Percentiles rank a stretch among this genome's conserved stretches.
These are phyloP conservation scores for Cyberlindnera maclurae DNA, from an alignment of 805 yeast genomes.

Conservation along the genomic window DNA sequence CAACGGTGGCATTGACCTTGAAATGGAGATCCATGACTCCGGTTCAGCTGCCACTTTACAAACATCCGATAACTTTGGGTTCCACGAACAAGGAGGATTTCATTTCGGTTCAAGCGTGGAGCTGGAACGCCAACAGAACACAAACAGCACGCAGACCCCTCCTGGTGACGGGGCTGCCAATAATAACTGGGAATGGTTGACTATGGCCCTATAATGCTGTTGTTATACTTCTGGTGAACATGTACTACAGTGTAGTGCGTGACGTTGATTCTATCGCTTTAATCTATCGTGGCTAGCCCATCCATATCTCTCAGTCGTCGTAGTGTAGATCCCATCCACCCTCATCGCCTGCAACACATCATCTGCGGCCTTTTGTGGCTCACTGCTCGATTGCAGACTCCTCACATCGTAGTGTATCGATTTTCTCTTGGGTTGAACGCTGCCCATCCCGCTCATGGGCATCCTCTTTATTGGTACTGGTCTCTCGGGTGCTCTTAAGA, in stretches of 20 bases:
- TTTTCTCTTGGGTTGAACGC: neutral
- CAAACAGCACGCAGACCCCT: conserved; percentile 1
- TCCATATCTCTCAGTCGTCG: neutral
- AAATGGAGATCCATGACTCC: neutral
- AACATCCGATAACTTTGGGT: conserved; percentile 5
- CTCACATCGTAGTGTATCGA: neutral
- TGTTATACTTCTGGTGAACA: neutral
- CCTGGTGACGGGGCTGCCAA: conserved; percentile 13
- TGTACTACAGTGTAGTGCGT: neutral
- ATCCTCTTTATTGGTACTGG: too few relatives aligned
- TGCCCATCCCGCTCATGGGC: too few relatives aligned
- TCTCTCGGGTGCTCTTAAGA: too few relatives aligned
- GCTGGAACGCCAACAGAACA: conserved; percentile 3
- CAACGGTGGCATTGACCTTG: neutral
- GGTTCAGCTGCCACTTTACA: neutral
- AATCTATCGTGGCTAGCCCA: neutral
- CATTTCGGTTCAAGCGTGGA: conserved; percentile 11
- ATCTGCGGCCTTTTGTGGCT: neutral
- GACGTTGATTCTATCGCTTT: neutral
- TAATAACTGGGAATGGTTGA: conserved; percentile 26
- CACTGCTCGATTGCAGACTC: neutral
- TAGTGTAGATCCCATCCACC: neutral
- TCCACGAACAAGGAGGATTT: conserved; percentile 7
- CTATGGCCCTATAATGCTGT: conserved; percentile 18
- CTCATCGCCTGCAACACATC: neutral